Conservation (phyloP, 2,329 filamentous ascomycete species). For the Knufia fluminis region DNA sequence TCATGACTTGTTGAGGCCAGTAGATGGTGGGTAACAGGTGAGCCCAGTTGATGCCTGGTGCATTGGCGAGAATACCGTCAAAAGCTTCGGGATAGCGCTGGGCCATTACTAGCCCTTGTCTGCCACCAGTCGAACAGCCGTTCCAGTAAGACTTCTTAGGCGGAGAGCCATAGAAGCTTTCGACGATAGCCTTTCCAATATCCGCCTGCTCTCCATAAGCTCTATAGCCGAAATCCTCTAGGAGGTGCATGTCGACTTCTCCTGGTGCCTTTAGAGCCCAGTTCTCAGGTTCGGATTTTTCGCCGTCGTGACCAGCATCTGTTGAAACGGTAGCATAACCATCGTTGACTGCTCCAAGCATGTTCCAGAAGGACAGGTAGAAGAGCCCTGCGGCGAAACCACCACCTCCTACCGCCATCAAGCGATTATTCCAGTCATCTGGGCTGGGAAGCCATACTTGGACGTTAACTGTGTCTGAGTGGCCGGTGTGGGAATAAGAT, state of each 20-base stretch:
- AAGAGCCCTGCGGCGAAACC: constrained; percentile 19
- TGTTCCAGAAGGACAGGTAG: constrained; percentile 8
- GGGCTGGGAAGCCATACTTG: constrained; percentile 29
- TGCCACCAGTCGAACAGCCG: constrained; percentile 51
- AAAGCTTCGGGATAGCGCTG: constrained; percentile 19
- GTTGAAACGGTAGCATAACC: constrained; percentile 21
- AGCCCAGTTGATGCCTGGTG: constrained; percentile 16
- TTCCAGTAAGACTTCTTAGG: constrained; percentile 38
- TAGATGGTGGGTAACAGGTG: background rate
- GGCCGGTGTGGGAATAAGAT: constrained; percentile 34
- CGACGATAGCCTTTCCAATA: constrained; percentile 16
- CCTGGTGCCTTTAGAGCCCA: constrained; percentile 16
- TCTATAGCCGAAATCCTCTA: constrained; percentile 28
- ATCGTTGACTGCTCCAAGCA: constrained; percentile 8
- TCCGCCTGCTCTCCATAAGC: constrained; percentile 27
- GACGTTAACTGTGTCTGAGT: constrained; percentile 29
- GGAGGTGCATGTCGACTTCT: constrained; percentile 26
- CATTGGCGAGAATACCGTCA: constrained; percentile 22
- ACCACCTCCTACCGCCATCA: constrained; percentile 33
- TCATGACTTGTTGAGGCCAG: constrained; percentile 20
- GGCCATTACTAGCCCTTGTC: constrained; percentile 46
- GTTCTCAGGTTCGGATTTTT: background rate
- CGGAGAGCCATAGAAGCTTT: constrained; percentile 10
- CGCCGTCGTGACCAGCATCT: constrained; percentile 15
- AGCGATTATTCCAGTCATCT: constrained; percentile 30